Base-by-base conservation (phyloP, 768 basidiomycete genomes). In the Grammothele lineata region DNA sequence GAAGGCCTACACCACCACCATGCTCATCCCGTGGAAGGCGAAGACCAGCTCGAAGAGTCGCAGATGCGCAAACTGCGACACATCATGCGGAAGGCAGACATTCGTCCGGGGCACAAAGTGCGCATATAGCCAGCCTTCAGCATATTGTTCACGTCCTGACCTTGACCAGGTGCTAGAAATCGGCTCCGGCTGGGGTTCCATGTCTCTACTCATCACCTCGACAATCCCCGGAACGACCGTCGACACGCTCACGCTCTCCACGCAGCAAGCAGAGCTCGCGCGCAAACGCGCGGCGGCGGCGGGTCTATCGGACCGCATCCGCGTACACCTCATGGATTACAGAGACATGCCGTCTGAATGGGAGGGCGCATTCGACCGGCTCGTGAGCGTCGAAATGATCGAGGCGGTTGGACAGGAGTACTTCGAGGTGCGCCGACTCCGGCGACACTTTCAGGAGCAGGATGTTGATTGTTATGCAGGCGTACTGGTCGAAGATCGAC, bases 341-440 rank as follows among this genome's bases (percentile, higher is more conserved):
- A 66, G 86, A 19, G 66, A 70, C 33, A 75, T 86, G 70, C 83
- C 82, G 1, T 44, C 62, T 2, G 75, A 78, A 23, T 88, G 85
- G 85, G 66, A 75, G 54, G 75, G 76, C 17, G 55, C 66, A 5
- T 90, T 89, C 56, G 83, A 88, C 55, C 63, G 86, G 8, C 70
- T 89, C 17, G 72, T 89, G 22, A 86, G 84, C 50, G 70, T 87
- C 39, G 86, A 87, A 68, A 87, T 88, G 85, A 76, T 88, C 4
- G 85, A 87, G 59, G 81, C 78, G 0, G 85, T 89, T 8, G 85
- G 83, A 5, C 66, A 69, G 37, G 82, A 85, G 51, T 87, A 77
- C 57, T 64, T 87, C 55, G 71, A 76, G 43, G 73, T 68, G 33
- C 25, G 58, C 41, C 9, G 15, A 12, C 17, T 3, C 4, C 12